Percentiles rank a stretch among this genome's conserved stretches.
Conservation (phyloP, 169 alveolate genomes). For the Plasmodium coatneyi region DNA sequence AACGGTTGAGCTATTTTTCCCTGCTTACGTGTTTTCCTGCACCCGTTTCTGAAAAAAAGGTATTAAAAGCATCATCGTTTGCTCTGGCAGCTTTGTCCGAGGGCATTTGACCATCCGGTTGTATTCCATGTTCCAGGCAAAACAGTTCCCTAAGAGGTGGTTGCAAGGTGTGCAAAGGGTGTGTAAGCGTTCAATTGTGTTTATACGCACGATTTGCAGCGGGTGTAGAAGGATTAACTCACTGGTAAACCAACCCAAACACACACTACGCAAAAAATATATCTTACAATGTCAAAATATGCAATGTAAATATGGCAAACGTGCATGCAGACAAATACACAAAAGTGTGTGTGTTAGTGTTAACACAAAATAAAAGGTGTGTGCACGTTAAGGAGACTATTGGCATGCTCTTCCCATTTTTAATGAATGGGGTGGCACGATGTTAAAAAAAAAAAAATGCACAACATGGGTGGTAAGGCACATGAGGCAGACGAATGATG, state of each 20-base stretch:
- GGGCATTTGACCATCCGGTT: constrained; percentile 88
- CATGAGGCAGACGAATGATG: background rate
- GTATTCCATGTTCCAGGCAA: constrained; percentile 90
- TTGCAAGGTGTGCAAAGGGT: background rate
- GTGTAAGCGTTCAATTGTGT: background rate
- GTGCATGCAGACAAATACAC: background rate
- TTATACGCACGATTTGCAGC: background rate
- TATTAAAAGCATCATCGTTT: constrained; percentile 98
- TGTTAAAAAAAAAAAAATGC: background rate
- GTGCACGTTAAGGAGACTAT: background rate
- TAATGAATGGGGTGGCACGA: background rate
- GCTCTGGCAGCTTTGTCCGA: constrained; percentile 94
- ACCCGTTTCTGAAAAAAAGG: constrained; percentile 98
- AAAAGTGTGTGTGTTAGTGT: background rate
- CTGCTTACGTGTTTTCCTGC: constrained; percentile 96
- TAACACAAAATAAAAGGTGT: background rate
- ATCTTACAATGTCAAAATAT: background rate
- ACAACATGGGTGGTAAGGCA: background rate
- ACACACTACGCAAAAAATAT: background rate
- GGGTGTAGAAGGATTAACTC: background rate
- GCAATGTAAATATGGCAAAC: background rate
- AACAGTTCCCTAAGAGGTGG: constrained; percentile 83
- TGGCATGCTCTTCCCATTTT: background rate
- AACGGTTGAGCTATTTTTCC: background rate
- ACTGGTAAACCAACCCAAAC: background rate